A percentile compares a stretch with the other conserved stretches of the same genome.
These are phyloP conservation scores for Thalia dealbata DNA, from an alignment of 176 grass and related monocot genomes.

Conservation along the genomic window DNA sequence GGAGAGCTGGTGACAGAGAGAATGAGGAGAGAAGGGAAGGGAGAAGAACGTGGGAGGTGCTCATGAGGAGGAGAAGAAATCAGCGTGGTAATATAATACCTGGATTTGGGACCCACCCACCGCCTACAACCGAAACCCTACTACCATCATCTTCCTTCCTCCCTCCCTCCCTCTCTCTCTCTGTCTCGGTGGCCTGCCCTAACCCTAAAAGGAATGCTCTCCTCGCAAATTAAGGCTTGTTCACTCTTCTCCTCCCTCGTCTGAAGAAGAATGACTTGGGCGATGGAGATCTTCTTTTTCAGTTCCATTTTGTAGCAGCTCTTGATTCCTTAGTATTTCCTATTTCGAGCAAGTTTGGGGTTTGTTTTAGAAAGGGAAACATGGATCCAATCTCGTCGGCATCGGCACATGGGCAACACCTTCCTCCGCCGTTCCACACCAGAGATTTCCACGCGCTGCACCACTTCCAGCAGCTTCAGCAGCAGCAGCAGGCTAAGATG, in stretches of 20 bases:
- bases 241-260: neutral
- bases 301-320: neutral
- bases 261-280: neutral
- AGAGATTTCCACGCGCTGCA: constrained; percentile 38
- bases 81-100: neutral
- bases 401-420: constrained; percentile 16
- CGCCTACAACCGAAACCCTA: neutral
- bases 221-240: neutral
- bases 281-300: neutral
- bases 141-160: neutral
- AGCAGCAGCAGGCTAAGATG: constrained; percentile 41
- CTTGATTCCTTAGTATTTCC: neutral
- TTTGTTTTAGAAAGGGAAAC: constrained; percentile 6
- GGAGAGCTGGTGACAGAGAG: neutral
- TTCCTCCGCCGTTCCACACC: constrained; percentile 41
- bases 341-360: neutral
- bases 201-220: neutral
- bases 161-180: neutral
- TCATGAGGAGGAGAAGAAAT: neutral
- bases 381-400: constrained; percentile 14
- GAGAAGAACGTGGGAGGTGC: neutral
- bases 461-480: constrained; percentile 33
- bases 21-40: neutral
- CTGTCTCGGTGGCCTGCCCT: constrained; percentile 8
- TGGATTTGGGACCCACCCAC: constrained; percentile 2